These are phyloP conservation scores for Physocladia obscura DNA, from an alignment of 192 early-diverging fungal species.

Conservation along the genomic window DNA sequence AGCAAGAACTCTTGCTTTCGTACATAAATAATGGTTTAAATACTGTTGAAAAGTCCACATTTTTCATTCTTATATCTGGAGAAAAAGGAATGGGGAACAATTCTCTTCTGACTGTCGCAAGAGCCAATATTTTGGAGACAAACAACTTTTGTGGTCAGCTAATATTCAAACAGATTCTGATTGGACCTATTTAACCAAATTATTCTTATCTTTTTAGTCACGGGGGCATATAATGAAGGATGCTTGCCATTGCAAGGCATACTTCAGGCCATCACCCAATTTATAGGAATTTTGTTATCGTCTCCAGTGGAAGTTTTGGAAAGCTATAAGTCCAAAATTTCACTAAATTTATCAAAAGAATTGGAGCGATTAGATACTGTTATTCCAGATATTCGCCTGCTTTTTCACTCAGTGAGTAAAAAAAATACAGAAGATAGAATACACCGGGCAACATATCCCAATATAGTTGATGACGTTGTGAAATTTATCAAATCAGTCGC, in stretches of 20 bases:
- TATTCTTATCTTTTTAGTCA: constrained; percentile 8
- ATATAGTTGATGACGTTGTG: constrained; percentile 7
- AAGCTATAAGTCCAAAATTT: constrained; percentile 5
- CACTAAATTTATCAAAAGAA: neutral
- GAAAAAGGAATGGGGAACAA: constrained; percentile 29
- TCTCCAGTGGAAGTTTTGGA: constrained; percentile 20
- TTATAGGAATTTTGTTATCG: constrained; percentile 19
- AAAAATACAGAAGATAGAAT: constrained; percentile 4
- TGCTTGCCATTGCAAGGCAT: constrained; percentile 17
- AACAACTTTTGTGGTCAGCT: constrained; percentile 18
- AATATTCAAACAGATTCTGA: too few relatives aligned
- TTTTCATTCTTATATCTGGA: constrained; percentile 19
- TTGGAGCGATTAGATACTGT: constrained; percentile 8
- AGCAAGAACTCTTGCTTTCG: constrained; percentile 25
- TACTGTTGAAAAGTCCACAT: neutral
- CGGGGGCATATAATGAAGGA: constrained; percentile 8
- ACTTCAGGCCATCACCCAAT: constrained; percentile 11
- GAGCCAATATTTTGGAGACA: constrained; percentile 9
- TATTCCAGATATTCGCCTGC: constrained; percentile 10
- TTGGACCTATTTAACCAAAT: neutral
- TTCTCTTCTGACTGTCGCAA: constrained; percentile 14
- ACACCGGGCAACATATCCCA: constrained; percentile 1
- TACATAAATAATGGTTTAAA: constrained; percentile 15
- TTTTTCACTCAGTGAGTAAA: neutral
- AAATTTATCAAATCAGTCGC: constrained; percentile 6